Evolutionary conservation across 192 early-diverging fungal genomes (phyloP), one percentile per base, ranked within the genome.

Genomic region (Thoreauomyces humboldtii): DNA sequence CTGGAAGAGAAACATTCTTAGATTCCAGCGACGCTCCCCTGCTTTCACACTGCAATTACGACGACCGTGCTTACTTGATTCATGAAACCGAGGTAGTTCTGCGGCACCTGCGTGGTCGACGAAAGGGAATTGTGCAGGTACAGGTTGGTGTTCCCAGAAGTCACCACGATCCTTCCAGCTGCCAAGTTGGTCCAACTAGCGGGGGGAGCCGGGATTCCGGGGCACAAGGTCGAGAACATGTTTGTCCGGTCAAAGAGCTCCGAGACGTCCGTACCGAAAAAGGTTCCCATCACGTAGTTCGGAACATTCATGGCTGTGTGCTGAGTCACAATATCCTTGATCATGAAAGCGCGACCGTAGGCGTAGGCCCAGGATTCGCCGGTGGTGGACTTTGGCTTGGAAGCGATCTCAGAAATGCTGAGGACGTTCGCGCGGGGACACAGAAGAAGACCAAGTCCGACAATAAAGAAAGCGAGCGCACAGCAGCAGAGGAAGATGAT

Each of bases 381-480:
- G n/a, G n/a, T n/a, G 35, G 54, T 74, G 36, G 47, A 32, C 22
- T 61, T 29, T 19, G 36, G 67, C 33, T 60, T 65, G 22, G 59
- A 58, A n/a, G 31, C 36, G 6, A 80, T 25, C 48, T 80, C 78
- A 4, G 61, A 70, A 22, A 45, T 55, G 28, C 54, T 61, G 41
- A 74, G 53, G 6, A 93, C 76, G 22, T 84, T 73, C 45, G 90
- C 83, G 7, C 81, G 83, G 22, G 92, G 92, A 60, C 94, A 97
- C 69, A 97, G 87, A 2, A 94, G 35, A 52, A 83, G 75, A 17
- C 90, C 89, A 22, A 98, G 80, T 0, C 87, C 91, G 43, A 92
- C 81, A 63, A 98, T 92, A 69, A 92, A 88, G 73, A 98, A 98
- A 22, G 95, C 80, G 21, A 93, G 83, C 17, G 80, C 56, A 2